Base-by-base conservation (phyloP, 441 rosid genomes). In the Syzygium syzygioides region DNA sequence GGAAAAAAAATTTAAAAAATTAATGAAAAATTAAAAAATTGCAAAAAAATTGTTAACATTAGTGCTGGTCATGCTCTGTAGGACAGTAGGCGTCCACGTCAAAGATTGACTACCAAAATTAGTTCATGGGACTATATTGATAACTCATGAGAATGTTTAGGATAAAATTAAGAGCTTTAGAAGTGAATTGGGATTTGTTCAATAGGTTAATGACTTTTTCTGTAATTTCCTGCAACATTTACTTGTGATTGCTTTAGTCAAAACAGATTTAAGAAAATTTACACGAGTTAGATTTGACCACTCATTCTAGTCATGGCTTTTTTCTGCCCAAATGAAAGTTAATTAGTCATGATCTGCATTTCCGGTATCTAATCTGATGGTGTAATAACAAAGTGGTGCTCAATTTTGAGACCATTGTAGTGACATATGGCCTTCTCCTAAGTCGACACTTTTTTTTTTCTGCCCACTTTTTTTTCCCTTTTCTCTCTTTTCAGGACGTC, bases 351-450 rank as follows among this genome's bases (percentile, higher is more conserved):
- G 14, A 18, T 60, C 34, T 28, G 71, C 71, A n/a, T 64, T 64
- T 64, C 0, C 37, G 20, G 37, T 30, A 64, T n/a, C 11, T 30
- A 64, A 64, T 14, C 20, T 30, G 11, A 7, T 30, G 32, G 0
- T 64, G 71, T 14, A 9, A 15, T 64, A 30, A 10, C 7, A 62
- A n/a, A 15, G 71, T 62, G 71, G 1, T 62, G 20, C 37, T 62
- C 20, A n/a, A 62, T 62, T 62, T n/a, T n/a, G 37, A n/a, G 1
- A 64, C 71, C 37, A n/a, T 6, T 4, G 10, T 64, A 64, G 19
- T 0, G 5, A n/a, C 71, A 62, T 32, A 4, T 26, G 66, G 32
- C 32, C 66, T 60, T 60, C 34, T n/a, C 71, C 34, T 14, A n/a
- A 62, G 34, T 62, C 19, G 2, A 30, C 37, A 64, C 71, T 45